Evolutionary conservation across 352 stramenopile genomes (phyloP), one percentile per base, ranked within the genome.

Genomic region (Pythium grandisporangium): DNA sequence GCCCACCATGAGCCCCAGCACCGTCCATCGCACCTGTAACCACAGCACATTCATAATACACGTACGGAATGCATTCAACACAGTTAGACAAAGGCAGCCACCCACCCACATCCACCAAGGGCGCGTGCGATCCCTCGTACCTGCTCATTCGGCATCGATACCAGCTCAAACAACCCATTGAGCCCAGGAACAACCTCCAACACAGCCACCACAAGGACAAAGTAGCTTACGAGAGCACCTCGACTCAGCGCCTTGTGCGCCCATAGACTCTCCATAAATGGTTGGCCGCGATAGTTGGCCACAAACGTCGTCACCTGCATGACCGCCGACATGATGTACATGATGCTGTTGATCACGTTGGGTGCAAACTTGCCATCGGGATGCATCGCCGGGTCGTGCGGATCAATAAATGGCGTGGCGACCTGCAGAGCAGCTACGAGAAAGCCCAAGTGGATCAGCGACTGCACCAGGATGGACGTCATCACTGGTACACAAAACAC

Each of bases 261-360:
- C 52, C 51, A 69, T 30, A 78, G 72, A 32, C 53, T 63, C 48
- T 75, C 53, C 66, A 79, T 79, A 38, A 79, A 79, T 16, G 66
- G 66, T 23, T 64, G 44, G 0, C 66, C 66, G 37, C 66, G 58
- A 47, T 79, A 79, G 48, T 79, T 79, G 22, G 42, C 52, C 14
- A 75, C 66, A 38, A 75, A 79, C 21, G 63, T 75, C 24, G 59
- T 79, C 38, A 79, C 37, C 35, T 76, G 63, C 61, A 74, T 72
- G 34, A 95, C 45, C 2, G 76, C 58, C 25, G 70, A 95, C 12
- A 99, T 34, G 19, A 99, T 48, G 61, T 98, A 98, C 36, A 97
- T 88, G 33, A 92, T 82, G 5, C 79, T 94, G 61, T 98, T 99
- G 41, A 99, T 64, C 0, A 94, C 72, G 43, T 97, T 98, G 2